phyloP scores from a whole-genome alignment of 805 yeast species.

The Torulaspora delbrueckii region DNA sequence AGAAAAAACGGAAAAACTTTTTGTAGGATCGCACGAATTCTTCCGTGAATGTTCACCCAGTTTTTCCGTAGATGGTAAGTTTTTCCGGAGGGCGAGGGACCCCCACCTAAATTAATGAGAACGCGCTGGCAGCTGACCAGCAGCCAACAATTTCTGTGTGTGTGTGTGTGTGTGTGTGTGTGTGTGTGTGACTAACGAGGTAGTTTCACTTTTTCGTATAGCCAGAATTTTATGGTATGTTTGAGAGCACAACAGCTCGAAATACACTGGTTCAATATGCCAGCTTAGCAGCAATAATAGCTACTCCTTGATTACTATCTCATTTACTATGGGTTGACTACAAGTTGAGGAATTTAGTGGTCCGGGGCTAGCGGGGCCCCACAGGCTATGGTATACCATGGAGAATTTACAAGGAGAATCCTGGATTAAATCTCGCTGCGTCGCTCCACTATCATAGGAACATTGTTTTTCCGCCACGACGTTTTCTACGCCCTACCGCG shows the following conservation, averaged over 20 bases:
- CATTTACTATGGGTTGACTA: neutral
- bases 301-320: neutral
- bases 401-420: neutral
- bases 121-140: neutral
- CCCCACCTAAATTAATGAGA: neutral
- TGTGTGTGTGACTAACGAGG: neutral
- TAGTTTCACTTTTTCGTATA: neutral
- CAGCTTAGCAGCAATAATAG: too few relatives aligned
- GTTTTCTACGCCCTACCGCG: neutral
- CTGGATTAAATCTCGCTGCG: conserved; percentile 5
- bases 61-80: neutral
- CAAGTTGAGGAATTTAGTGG: conserved; percentile 2
- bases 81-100: neutral
- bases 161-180: too few relatives aligned
- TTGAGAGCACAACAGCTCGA: too few relatives aligned
- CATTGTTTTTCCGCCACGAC: conserved; percentile 1
- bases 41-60: neutral
- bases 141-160: neutral
- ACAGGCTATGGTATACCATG: neutral
- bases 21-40: neutral
- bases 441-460: neutral
- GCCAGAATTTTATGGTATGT: too few relatives aligned
- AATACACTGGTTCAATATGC: too few relatives aligned
- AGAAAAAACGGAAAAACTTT: neutral
- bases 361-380: conserved; percentile 7